Evolutionary conservation across 1,284 basidiomycete genomes (phyloP).

Genomic region (Irpex sp.): DNA sequence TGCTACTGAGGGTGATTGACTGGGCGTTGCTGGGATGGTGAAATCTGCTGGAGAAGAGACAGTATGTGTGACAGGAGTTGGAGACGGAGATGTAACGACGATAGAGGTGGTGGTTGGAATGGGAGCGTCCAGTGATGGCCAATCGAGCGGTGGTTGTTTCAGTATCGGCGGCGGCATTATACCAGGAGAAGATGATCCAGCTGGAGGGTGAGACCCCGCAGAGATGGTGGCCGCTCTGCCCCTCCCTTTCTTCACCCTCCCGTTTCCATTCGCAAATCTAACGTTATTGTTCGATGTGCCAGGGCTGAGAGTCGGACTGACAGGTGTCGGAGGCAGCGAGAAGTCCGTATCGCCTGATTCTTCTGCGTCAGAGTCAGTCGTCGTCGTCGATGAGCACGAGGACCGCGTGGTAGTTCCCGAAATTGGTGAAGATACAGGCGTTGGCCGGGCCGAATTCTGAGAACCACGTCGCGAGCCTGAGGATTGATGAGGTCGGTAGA

Average conservation of each 20-base stretch:
- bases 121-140: conserved; percentile 52
- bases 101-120: conserved; percentile 26
- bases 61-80: background rate
- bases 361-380: conserved; percentile 11
- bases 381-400: conserved; percentile 6
- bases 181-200: background rate
- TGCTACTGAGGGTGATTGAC: background rate
- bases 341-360: conserved; percentile 6
- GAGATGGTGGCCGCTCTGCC: conserved; percentile 10
- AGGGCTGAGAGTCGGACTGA: conserved; percentile 5
- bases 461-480: conserved; percentile 15
- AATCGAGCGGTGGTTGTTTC: conserved; percentile 39
- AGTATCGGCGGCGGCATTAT: conserved; percentile 8
- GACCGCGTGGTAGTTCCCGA: conserved; percentile 3
- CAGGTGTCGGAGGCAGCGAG: conserved; percentile 9
- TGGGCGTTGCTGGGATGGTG: background rate
- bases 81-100: background rate
- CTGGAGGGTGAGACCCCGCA: conserved; percentile 10
- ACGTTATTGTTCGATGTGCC: conserved; percentile 5
- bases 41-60: background rate
- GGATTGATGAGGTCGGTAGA: conserved; percentile 41
- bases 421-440: conserved; percentile 3
- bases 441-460: conserved; percentile 14
- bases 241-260: background rate
- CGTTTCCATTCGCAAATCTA: conserved; percentile 6